Evolutionary conservation across 805 yeast genomes (phyloP).

Genomic region (Wickerhamiella occidentalis): DNA sequence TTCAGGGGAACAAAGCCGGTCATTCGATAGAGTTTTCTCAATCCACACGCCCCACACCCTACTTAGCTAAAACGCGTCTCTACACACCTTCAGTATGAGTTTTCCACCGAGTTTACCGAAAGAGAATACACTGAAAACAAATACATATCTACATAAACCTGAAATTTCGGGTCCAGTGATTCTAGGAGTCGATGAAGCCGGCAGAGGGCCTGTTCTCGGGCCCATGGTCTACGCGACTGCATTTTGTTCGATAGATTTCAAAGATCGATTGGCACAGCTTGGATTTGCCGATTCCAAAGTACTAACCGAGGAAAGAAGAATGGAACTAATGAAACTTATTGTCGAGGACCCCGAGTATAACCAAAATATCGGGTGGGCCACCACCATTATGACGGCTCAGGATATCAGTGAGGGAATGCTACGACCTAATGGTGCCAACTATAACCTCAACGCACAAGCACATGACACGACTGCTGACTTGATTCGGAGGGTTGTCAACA

Average conservation of each 20-base stretch:
- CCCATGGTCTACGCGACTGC: slow-evolving; percentile 95
- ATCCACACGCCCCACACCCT: background rate
- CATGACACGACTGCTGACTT: slow-evolving; percentile 84
- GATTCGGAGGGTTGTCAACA: slow-evolving; percentile 49
- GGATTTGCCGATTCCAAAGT: slow-evolving; percentile 94
- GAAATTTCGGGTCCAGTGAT: slow-evolving; percentile 25
- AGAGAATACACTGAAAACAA: slow-evolving; percentile 15
- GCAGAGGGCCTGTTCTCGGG: slow-evolving; percentile 95
- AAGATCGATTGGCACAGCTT: slow-evolving; percentile 39
- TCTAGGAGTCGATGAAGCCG: slow-evolving; percentile 96
- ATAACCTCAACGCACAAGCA: slow-evolving; percentile 88
- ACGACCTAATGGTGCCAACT: slow-evolving; percentile 40
- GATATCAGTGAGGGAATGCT: slow-evolving; percentile 89
- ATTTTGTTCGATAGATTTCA: slow-evolving; percentile 50
- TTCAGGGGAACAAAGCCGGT: no score
- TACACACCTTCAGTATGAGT: background rate
- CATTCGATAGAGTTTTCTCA: no score
- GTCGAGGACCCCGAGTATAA: slow-evolving; percentile 38
- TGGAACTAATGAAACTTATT: slow-evolving; percentile 46
- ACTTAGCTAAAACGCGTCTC: background rate
- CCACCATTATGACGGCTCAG: slow-evolving; percentile 70
- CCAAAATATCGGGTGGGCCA: slow-evolving; percentile 72
- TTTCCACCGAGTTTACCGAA: slow-evolving; percentile 22
- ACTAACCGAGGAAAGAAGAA: slow-evolving; percentile 59
- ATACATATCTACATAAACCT: slow-evolving; percentile 21